Evolutionary conservation across 2,329 filamentous ascomycete genomes (phyloP), one percentile per base, ranked within the genome.

Genomic region (Talaromyces sp.): DNA sequence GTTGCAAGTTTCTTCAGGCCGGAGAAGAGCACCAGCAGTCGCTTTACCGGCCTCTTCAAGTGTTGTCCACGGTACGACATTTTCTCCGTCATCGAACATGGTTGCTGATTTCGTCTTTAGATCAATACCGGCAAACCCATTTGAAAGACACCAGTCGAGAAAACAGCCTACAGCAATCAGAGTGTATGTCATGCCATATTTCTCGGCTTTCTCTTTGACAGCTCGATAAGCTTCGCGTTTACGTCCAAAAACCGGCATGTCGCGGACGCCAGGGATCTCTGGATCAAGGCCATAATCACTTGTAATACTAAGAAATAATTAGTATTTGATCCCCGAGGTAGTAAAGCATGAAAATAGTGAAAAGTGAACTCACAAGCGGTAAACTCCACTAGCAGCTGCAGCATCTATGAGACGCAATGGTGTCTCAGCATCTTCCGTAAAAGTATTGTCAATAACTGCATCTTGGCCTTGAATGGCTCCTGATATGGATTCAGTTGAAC

Each of bases 251-350:
- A 70, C 67, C 10, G 68, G 68, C 58, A 70, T 62, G 7, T 68
- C 63, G 17, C 67, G 64, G 27, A 70, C 43, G 4, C 64, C 67
- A n/a, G 68, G 68, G 7, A 68, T 37, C 22, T 68, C 67, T 49
- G 68, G 68, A 39, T 69, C 68, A 43, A 69, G 64, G 15, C 68
- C 68, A 60, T 67, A 68, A n/a, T 68, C 67, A 17, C 67, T 68
- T 19, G 66, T 67, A 3, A 68, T 67, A 66, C 67, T 67, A 35
- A 45, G 17, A 1, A 11, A 17, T 2, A 33, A 2, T 60, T 17
- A 35, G 25, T 39, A 13, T 6, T 15, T 31, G 25, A 25, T 9
- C 7, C 49, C 17, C 10, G 25, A 6, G 19, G 22, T 13, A 31
- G n/a, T 15, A 7, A 50, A 10, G 2, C 13, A 45, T 45, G n/a